These are phyloP conservation scores for Backusella tarrabulga DNA, from an alignment of 192 early-diverging fungal species.

Conservation along the genomic window DNA sequence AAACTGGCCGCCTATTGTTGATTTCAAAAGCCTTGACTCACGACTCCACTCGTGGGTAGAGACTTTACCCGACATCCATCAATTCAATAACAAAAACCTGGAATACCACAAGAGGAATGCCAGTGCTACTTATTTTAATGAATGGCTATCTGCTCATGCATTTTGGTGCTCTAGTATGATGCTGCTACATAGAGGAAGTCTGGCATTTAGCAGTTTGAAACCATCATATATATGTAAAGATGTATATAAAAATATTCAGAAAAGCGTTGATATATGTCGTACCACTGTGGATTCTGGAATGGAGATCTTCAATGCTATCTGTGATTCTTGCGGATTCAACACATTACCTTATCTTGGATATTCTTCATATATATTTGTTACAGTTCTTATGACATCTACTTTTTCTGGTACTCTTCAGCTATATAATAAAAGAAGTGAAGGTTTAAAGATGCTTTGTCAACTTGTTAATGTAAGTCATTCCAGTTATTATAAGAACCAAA, in stretches of 20 bases:
- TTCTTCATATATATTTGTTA: constrained; percentile 29
- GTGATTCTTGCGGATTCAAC: constrained; percentile 15
- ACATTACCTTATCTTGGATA: constrained; percentile 27
- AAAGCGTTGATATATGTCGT: constrained; percentile 17
- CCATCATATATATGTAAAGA: not conserved
- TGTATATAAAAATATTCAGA: not conserved
- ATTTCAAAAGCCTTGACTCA: constrained; percentile 19
- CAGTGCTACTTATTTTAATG: constrained; percentile 9
- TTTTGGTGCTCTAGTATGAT: constrained; percentile 23
- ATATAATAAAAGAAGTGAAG: constrained; percentile 11
- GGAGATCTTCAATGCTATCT: constrained; percentile 15
- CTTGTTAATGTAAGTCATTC: not conserved
- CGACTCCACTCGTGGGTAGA: constrained; percentile 15
- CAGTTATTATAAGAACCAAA: not conserved
- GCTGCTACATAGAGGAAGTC: constrained; percentile 24
- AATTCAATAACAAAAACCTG: constrained; percentile 12
- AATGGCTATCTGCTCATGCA: constrained; percentile 21
- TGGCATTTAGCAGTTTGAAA: constrained; percentile 15
- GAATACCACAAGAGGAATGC: constrained; percentile 2
- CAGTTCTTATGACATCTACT: constrained; percentile 28
- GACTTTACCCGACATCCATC: constrained; percentile 1
- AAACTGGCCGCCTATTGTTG: constrained; percentile 27
- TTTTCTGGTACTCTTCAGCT: constrained; percentile 9
- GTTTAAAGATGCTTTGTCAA: constrained; percentile 11
- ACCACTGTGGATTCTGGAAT: constrained; percentile 18